These are phyloP conservation scores for Gastrodia elata DNA, from an alignment of 106 monocot species.

Conservation along the genomic window DNA sequence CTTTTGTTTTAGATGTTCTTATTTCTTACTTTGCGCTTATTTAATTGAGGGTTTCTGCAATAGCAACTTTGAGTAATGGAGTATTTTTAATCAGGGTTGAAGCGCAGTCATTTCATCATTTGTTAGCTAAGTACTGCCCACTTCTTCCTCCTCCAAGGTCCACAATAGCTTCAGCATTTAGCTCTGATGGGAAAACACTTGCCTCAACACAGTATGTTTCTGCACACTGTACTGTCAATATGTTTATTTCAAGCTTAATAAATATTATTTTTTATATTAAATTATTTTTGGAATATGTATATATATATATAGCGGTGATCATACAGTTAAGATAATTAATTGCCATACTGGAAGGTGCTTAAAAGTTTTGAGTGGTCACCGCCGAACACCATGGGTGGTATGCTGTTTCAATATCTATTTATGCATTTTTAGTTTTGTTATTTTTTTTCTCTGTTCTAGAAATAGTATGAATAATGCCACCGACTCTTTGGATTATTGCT, in stretches of 20 bases:
- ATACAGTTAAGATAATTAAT: constrained; percentile 94
- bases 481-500: too few species aligned
- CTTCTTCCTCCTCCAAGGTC: constrained; percentile 92
- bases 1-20: background rate
- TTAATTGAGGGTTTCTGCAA: background rate
- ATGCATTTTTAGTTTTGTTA: background rate
- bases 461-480: background rate
- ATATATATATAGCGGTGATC: constrained; percentile 68
- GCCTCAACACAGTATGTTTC: constrained; percentile 92
- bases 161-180: constrained; percentile 97
- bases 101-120: constrained; percentile 71
- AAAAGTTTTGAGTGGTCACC: constrained; percentile 86
- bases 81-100: constrained; percentile 52
- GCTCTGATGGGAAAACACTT: constrained; percentile 81
- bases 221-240: background rate
- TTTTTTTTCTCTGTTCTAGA: background rate
- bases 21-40: too few species aligned
- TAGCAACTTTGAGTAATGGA: background rate
- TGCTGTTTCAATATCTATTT: constrained; percentile 12
- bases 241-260: background rate
- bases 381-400: constrained; percentile 99
- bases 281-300: constrained; percentile 10
- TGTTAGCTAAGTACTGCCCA: constrained; percentile 88
- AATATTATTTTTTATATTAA: background rate
- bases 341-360: constrained; percentile 80